Evolutionary conservation across 768 basidiomycete genomes (phyloP), one percentile per base, ranked within the genome.

Genomic region (Leccinum rimulosum): DNA sequence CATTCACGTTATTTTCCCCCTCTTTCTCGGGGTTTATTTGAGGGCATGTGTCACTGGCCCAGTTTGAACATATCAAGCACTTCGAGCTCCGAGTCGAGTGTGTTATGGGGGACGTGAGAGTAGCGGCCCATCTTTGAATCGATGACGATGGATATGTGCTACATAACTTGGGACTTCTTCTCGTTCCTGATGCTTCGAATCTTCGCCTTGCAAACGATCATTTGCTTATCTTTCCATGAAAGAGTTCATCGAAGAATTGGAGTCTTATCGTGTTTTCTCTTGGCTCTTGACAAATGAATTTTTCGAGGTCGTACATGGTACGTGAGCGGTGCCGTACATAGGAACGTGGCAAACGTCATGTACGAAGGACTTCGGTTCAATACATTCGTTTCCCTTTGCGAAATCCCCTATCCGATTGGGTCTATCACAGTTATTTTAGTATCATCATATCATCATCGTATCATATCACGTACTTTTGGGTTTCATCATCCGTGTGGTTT

Each of bases 1-100:
- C 56, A 66, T 66, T 66, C 48, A 67, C 27, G 57, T 33, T 57
- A n/a, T 52, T 45, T 11, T 38, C 1, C 4, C 6, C n/a, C 3
- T 56, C 48, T 49, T 36, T n/a, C 40, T 19, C n/a, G 40, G 12
- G 1, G 9, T 33, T 30, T 27, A 55, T 50, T 48, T 17, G 47
- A 56, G 54, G 56, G 58, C 30, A 28, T 53, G 30, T 40, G 35
- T 28, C 59, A 25, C 43, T 19, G 11, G 10, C 43, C n/a, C n/a
- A 7, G n/a, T 43, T 43, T 11, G 40, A 40, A 19, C n/a, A 19
- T 43, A 43, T 43, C n/a, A 19, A 43, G 40, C n/a, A 43, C n/a
- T 43, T 43, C 10, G n/a, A 43, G 40, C n/a, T n/a, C n/a, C n/a
- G 40, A 43, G n/a, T 19, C 40, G 40, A 40, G 12, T 19, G 40